These are phyloP conservation scores for Plenodomus tracheiphilus DNA, from an alignment of 2,329 filamentous ascomycete genomes.

Conservation along the genomic window DNA sequence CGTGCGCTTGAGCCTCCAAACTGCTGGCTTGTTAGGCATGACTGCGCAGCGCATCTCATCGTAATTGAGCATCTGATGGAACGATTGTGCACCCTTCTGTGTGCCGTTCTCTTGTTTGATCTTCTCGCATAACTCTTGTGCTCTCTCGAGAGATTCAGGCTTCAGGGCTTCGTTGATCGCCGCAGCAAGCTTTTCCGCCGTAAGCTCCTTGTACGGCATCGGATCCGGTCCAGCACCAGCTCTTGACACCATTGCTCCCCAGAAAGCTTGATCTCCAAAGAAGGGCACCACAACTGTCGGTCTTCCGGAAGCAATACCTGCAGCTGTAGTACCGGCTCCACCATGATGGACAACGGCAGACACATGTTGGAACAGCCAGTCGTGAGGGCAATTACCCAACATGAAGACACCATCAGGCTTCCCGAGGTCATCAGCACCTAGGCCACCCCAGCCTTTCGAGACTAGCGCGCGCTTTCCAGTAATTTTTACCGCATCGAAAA, in stretches of 20 bases:
- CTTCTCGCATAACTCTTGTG: slow-evolving; percentile 42
- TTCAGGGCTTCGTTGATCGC: slow-evolving; percentile 45
- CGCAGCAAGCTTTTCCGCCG: slow-evolving; percentile 43
- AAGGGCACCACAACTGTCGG: slow-evolving; percentile 86
- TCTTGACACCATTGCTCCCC: slow-evolving; percentile 47
- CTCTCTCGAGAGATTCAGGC: slow-evolving; percentile 41
- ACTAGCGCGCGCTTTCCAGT: slow-evolving; percentile 77
- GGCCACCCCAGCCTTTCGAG: slow-evolving; percentile 85
- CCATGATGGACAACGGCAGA: slow-evolving; percentile 85
- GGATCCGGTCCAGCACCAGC: slow-evolving; percentile 48
- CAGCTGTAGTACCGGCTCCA: slow-evolving; percentile 84
- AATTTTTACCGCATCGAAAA: slow-evolving; percentile 49
- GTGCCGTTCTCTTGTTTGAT: slow-evolving; percentile 44
- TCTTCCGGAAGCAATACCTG: slow-evolving; percentile 77
- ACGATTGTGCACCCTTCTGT: slow-evolving; percentile 43
- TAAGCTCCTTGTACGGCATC: slow-evolving; percentile 45
- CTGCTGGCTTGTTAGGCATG: slow-evolving; percentile 36
- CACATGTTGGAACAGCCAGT: slow-evolving; percentile 84
- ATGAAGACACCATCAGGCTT: slow-evolving; percentile 79
- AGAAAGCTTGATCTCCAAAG: slow-evolving; percentile 55
- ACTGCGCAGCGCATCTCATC: slow-evolving; percentile 44
- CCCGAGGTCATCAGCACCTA: slow-evolving; percentile 67
- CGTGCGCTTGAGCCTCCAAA: slow-evolving; percentile 46
- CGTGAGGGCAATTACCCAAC: slow-evolving; percentile 83
- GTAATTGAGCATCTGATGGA: slow-evolving; percentile 44